Conservation (phyloP, 805 yeast species). For the Yarrowia sp. region DNA sequence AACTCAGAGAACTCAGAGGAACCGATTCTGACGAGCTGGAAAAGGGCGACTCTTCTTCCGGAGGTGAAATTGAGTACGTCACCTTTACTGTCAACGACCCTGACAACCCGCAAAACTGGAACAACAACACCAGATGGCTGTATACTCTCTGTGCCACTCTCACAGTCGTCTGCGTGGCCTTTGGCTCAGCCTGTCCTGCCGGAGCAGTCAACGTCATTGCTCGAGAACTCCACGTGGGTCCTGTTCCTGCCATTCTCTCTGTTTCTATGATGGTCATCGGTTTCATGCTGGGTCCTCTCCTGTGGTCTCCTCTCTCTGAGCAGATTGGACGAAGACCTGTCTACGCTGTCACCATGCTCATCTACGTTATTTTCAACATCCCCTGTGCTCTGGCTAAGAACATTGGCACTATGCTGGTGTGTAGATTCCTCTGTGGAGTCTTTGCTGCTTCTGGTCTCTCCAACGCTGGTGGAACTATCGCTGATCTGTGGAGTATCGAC, state of each 20-base stretch:
- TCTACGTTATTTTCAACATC: slow-evolving; percentile 80
- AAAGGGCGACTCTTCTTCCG: slow-evolving; percentile 54
- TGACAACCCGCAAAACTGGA: slow-evolving; percentile 91
- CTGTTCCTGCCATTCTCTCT: slow-evolving; percentile 78
- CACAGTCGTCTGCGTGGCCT: slow-evolving; percentile 87
- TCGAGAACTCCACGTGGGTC: slow-evolving; percentile 70
- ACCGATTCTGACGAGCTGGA: slow-evolving; percentile 46
- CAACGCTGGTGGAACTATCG: slow-evolving; percentile 88
- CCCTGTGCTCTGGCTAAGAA: slow-evolving; percentile 88
- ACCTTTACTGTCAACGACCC: slow-evolving; percentile 83
- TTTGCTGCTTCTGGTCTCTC: slow-evolving; percentile 83
- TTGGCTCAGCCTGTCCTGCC: slow-evolving; percentile 89
- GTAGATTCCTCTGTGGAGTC: slow-evolving; percentile 88
- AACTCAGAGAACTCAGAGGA: slow-evolving; percentile 35
- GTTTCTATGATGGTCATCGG: slow-evolving; percentile 91
- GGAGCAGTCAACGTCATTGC: slow-evolving; percentile 78
- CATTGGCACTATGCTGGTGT: slow-evolving; percentile 78
- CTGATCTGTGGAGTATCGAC: slow-evolving; percentile 83
- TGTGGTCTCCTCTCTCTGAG: slow-evolving; percentile 91
- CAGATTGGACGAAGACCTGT: slow-evolving; percentile 86
- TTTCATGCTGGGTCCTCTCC: slow-evolving; percentile 81
- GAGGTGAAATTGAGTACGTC: slow-evolving; percentile 69
- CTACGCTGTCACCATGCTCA: slow-evolving; percentile 73
- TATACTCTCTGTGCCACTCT: slow-evolving; percentile 71
- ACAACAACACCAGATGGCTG: slow-evolving; percentile 50